A percentile compares a stretch with the other conserved stretches of the same genome.
phyloP scores from a whole-genome alignment of 495 filamentous ascomycete genomes.

The Bathelium albidoporum region DNA sequence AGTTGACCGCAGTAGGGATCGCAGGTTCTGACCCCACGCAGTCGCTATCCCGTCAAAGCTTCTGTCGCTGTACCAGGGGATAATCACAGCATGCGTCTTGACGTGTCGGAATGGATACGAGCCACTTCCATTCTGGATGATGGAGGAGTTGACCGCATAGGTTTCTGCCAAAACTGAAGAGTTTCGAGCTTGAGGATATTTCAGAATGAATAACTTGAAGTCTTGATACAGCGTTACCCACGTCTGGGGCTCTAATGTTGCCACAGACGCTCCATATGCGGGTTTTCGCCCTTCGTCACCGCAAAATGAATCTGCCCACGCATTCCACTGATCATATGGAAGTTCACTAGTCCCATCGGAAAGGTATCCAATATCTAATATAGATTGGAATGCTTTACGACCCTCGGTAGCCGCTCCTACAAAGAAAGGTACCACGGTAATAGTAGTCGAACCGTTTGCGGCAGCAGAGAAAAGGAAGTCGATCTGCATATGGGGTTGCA shows the following conservation, averaged over 20 bases:
- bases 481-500: conserved; percentile 13
- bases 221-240: neutral
- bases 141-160: neutral
- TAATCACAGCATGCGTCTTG: conserved; percentile 20
- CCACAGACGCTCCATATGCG: conserved; percentile 19
- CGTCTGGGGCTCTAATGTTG: conserved; percentile 12
- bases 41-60: conserved; percentile 18
- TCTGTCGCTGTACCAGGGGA: conserved; percentile 22
- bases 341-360: neutral
- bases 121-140: neutral
- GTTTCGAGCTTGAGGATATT: neutral
- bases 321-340: conserved; percentile 25
- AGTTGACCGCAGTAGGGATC: neutral
- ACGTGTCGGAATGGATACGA: conserved; percentile 12
- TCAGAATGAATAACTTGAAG: neutral
- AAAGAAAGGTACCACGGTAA: neutral
- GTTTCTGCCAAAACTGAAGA: neutral
- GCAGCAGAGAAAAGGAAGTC: conserved; percentile 14
- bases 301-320: conserved; percentile 21
- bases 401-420: neutral
- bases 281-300: conserved; percentile 26
- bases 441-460: neutral
- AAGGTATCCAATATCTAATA: neutral
- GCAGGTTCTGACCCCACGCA: neutral
- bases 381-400: neutral